phyloP scores from a whole-genome alignment of 306 rosid genomes.

The Prunus salicina region DNA sequence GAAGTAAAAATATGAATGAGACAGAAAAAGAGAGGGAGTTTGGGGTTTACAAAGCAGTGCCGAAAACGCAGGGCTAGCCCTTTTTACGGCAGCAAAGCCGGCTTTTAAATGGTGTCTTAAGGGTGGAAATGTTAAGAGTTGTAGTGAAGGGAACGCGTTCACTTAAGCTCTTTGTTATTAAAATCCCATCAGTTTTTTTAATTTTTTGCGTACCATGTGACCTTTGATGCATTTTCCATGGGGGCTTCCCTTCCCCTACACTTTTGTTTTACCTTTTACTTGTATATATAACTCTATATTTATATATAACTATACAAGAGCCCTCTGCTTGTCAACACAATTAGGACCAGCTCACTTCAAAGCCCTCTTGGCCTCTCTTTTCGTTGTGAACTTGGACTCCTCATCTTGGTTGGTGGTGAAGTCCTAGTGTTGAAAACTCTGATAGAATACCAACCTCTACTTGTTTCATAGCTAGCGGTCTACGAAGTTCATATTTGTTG shows the following conservation, averaged over 20 bases:
- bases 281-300: slow-evolving; percentile 7
- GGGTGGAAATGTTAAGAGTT: slow-evolving; percentile 30
- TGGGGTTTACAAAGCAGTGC: slow-evolving; percentile 33
- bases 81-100: slow-evolving; percentile 54
- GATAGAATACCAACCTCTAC: not conserved
- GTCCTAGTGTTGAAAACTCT: not conserved
- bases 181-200: slow-evolving; percentile 1
- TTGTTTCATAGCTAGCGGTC: not conserved
- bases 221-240: slow-evolving; percentile 58
- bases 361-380: not conserved
- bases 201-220: slow-evolving; percentile 67
- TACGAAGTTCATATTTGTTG: not conserved
- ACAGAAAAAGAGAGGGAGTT: not conserved
- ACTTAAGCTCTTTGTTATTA: not conserved
- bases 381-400: slow-evolving; percentile 16
- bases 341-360: not conserved
- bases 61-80: slow-evolving; percentile 63
- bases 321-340: slow-evolving; percentile 3
- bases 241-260: slow-evolving; percentile 31
- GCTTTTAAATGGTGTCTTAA: slow-evolving; percentile 45
- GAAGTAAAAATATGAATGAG: not conserved
- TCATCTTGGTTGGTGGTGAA: not conserved
- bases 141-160: slow-evolving; percentile 41
- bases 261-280: slow-evolving; percentile 27
- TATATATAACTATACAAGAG: not conserved